These are phyloP conservation scores for Metarhizium humberi DNA, from an alignment of 2,329 filamentous ascomycete species.

Conservation along the genomic window DNA sequence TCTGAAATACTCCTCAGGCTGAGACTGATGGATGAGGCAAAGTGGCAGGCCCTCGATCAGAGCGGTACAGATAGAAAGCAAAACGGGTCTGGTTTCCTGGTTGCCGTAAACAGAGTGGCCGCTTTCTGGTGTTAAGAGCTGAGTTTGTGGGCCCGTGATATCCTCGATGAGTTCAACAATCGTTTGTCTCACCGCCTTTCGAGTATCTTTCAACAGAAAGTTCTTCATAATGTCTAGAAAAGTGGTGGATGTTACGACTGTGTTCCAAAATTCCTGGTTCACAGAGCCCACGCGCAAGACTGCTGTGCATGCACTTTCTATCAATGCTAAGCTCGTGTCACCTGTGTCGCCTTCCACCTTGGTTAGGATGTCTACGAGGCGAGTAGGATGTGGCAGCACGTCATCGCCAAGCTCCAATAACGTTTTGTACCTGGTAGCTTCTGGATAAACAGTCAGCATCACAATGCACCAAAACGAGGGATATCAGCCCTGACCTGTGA, in stretches of 20 bases:
- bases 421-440: background rate
- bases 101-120: background rate
- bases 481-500: constrained; percentile 14
- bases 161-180: constrained; percentile 25
- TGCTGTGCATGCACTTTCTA: constrained; percentile 16
- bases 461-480: background rate
- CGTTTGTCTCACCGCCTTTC: constrained; percentile 18
- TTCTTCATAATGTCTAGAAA: constrained; percentile 15
- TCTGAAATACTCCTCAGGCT: constrained; percentile 37
- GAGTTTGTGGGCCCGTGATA: constrained; percentile 9
- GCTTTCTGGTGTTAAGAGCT: background rate
- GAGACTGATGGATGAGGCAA: constrained; percentile 18
- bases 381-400: constrained; percentile 4
- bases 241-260: constrained; percentile 11
- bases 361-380: constrained; percentile 17
- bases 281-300: constrained; percentile 20
- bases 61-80: constrained; percentile 21
- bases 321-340: constrained; percentile 16
- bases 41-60: constrained; percentile 24
- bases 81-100: constrained; percentile 6
- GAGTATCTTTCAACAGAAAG: constrained; percentile 19
- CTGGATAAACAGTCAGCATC: background rate
- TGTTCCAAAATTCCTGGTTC: constrained; percentile 19
- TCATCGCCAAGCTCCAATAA: constrained; percentile 2
- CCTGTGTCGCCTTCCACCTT: constrained; percentile 12